Evolutionary conservation across 1,284 basidiomycete species (phyloP).

Genomic region (Xerocomus amazonicus): DNA sequence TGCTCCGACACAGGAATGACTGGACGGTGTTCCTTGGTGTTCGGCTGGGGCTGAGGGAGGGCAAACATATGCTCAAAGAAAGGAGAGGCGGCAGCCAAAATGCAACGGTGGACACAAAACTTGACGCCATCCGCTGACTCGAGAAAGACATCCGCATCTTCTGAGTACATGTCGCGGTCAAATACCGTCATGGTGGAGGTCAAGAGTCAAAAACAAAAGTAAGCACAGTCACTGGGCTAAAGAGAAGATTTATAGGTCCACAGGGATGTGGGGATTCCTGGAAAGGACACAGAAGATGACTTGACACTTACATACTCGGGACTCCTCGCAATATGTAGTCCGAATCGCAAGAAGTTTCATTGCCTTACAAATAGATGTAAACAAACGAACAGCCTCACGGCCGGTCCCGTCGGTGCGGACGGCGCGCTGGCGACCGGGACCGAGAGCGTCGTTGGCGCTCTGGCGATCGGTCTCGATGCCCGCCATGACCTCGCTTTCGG

Average conservation of each 20-base stretch:
- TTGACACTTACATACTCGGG: slow-evolving; percentile 23
- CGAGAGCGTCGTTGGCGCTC: slow-evolving; percentile 23
- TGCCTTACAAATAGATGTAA: slow-evolving; percentile 22
- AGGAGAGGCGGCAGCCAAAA: slow-evolving; percentile 58
- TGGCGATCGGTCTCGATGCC: slow-evolving; percentile 19
- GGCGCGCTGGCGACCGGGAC: slow-evolving; percentile 26
- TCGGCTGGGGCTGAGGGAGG: slow-evolving; percentile 48
- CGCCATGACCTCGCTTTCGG: slow-evolving; percentile 24
- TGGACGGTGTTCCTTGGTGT: slow-evolving; percentile 34
- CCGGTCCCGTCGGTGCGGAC: slow-evolving; percentile 16
- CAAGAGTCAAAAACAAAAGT: not conserved
- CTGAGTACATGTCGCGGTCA: slow-evolving; percentile 36
- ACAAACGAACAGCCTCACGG: slow-evolving; percentile 8
- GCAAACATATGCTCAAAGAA: slow-evolving; percentile 70
- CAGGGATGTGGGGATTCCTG: not conserved
- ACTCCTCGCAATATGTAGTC: slow-evolving; percentile 5
- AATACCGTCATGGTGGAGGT: slow-evolving; percentile 25
- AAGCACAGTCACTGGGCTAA: not conserved
- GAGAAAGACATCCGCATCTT: slow-evolving; percentile 55
- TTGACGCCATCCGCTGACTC: slow-evolving; percentile 45
- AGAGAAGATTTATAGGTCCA: slow-evolving; percentile 19
- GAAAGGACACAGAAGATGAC: not conserved
- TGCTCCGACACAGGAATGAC: slow-evolving; percentile 55
- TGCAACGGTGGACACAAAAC: slow-evolving; percentile 59
- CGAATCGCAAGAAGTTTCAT: slow-evolving; percentile 19